Conservation (phyloP, 768 basidiomycete species). For the Hydnomerulius pinastri region DNA sequence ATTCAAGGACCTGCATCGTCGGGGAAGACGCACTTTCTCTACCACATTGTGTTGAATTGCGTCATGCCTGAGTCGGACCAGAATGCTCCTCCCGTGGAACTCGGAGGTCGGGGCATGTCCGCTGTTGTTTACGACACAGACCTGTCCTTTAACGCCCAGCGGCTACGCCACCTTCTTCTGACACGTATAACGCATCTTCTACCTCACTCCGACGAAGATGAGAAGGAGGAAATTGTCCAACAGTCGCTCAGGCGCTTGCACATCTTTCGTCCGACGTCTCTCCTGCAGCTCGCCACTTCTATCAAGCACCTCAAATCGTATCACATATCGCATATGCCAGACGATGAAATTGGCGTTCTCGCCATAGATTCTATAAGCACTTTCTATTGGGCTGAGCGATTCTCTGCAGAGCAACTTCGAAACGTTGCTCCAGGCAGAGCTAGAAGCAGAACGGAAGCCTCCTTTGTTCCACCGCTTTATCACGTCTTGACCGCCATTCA, state of each 20-base stretch:
- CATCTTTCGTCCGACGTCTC: conserved; percentile 68
- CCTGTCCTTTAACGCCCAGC: conserved; percentile 56
- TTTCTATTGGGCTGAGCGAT: conserved; percentile 79
- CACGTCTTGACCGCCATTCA: conserved; percentile 52
- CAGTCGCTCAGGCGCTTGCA: conserved; percentile 57
- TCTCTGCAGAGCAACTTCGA: conserved; percentile 55
- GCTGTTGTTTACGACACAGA: conserved; percentile 76
- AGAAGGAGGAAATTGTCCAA: conserved; percentile 32
- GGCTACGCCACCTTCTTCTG: conserved; percentile 55
- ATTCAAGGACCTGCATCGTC: conserved; percentile 74
- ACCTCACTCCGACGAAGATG: conserved; percentile 16
- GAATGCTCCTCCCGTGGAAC: conserved; percentile 24
- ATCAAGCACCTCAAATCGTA: conserved; percentile 59
- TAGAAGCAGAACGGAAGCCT: conserved; percentile 1
- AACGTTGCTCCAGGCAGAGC: conserved; percentile 12
- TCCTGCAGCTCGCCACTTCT: conserved; percentile 68
- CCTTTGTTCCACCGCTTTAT: conserved; percentile 37
- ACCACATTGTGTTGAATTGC: conserved; percentile 60
- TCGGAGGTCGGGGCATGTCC: conserved; percentile 65
- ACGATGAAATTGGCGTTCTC: conserved; percentile 62
- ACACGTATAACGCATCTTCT: conserved; percentile 43
- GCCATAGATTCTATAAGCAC: conserved; percentile 76
- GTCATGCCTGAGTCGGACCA: conserved; percentile 45
- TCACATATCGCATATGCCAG: conserved; percentile 47
- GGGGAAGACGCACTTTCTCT: conserved; percentile 81